These are phyloP conservation scores for Fragaria nilgerrensis DNA, from an alignment of 306 rosid genomes.

Conservation along the genomic window DNA sequence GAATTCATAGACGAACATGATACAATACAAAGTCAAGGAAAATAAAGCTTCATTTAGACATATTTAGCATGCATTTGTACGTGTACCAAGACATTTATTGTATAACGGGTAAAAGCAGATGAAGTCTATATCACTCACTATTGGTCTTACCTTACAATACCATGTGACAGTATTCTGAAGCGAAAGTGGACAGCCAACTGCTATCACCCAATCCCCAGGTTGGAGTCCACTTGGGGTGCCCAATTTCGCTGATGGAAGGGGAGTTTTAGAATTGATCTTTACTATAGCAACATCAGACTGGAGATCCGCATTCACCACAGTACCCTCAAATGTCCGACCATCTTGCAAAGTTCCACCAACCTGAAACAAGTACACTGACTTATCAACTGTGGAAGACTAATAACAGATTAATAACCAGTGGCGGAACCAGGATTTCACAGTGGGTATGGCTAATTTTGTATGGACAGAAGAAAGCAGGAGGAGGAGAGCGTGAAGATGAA, in stretches of 20 bases:
- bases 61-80: not conserved
- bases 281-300: constrained; percentile 87
- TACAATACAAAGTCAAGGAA: not conserved
- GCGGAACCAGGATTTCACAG: no score
- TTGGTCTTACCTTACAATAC: constrained; percentile 68
- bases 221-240: constrained; percentile 79
- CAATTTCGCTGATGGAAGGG: constrained; percentile 74
- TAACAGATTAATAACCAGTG: not conserved
- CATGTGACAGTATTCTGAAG: constrained; percentile 91
- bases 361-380: constrained; percentile 31
- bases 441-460: no score
- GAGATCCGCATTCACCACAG: constrained; percentile 68
- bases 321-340: constrained; percentile 83
- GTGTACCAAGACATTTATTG: not conserved
- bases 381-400: not conserved
- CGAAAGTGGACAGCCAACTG: constrained; percentile 85
- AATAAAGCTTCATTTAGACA: not conserved
- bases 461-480: no score
- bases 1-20: not conserved
- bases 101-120: not conserved
- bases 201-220: constrained; percentile 93
- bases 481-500: no score
- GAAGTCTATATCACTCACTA: not conserved
- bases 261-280: constrained; percentile 74
- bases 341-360: constrained; percentile 87